Evolutionary conservation across 768 basidiomycete species (phyloP).

Genomic region (Mrakia blollopis): DNA sequence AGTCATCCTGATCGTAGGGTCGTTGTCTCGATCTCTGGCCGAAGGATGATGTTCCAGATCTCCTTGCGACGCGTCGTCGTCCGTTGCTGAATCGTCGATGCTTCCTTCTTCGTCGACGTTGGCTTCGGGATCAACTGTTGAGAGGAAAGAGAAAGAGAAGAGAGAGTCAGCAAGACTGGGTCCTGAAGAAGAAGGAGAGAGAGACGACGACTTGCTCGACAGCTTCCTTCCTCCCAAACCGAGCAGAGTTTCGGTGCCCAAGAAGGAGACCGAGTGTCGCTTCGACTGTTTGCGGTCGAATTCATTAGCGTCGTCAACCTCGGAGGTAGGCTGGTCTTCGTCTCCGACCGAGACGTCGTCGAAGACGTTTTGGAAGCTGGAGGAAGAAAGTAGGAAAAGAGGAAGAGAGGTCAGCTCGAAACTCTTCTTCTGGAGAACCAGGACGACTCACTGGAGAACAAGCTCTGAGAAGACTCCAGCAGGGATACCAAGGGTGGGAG

Average conservation of each 20-base stretch:
- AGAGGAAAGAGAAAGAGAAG: background rate
- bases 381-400: background rate
- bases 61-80: background rate
- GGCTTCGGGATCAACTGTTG: background rate
- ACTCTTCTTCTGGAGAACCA: background rate
- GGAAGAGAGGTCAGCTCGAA: background rate
- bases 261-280: conserved; percentile 46
- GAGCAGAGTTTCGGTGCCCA: conserved; percentile 76
- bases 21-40: background rate
- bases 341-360: conserved; percentile 10
- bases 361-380: conserved; percentile 24
- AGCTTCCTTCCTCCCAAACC: conserved; percentile 68
- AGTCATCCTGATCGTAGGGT: background rate
- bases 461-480: conserved; percentile 93
- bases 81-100: background rate
- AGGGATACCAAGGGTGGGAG: conserved; percentile 95
- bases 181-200: background rate
- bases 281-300: conserved; percentile 33
- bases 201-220: conserved; percentile 51
- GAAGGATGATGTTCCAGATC: background rate
- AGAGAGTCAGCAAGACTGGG: background rate
- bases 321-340: background rate
- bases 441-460: conserved; percentile 71
- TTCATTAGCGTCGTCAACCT: conserved; percentile 22
- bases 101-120: conserved; percentile 7